Evolutionary conservation across 805 yeast genomes (phyloP).

Genomic region (Vanderwaltozyma yarrowii): DNA sequence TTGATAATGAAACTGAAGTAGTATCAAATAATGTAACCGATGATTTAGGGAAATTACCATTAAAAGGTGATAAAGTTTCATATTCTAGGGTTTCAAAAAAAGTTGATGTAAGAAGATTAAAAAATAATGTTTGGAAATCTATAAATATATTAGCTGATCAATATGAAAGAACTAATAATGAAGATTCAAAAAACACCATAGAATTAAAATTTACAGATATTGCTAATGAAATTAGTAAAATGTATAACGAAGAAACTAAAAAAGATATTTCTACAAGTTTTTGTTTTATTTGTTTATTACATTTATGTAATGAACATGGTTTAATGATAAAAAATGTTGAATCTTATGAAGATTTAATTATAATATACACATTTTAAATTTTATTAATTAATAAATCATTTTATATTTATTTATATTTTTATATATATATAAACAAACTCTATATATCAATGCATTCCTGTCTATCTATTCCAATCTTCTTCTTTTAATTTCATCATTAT

Average conservation of each 20-base stretch:
- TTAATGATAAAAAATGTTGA: slow-evolving; percentile 43
- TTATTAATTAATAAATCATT: not conserved
- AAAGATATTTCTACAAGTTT: slow-evolving; percentile 75
- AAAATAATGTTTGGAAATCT: slow-evolving; percentile 66
- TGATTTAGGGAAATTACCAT: slow-evolving; percentile 7
- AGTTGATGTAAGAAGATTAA: slow-evolving; percentile 64
- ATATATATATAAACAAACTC: not conserved
- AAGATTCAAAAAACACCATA: not conserved
- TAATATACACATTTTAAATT: slow-evolving; percentile 6
- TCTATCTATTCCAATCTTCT: slow-evolving; percentile 24
- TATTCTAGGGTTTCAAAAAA: slow-evolving; percentile 67
- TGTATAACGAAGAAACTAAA: slow-evolving; percentile 46
- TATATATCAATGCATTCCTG: not conserved
- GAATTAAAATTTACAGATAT: slow-evolving; percentile 35
- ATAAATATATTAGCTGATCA: slow-evolving; percentile 23
- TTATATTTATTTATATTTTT: not conserved
- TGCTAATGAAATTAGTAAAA: slow-evolving; percentile 37
- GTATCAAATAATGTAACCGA: slow-evolving; percentile 12
- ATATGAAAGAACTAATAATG: slow-evolving; percentile 4
- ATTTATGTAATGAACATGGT: slow-evolving; percentile 81
- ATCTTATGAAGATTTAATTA: slow-evolving; percentile 22
- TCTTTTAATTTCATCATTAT: slow-evolving; percentile 23
- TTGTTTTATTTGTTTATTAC: slow-evolving; percentile 73
- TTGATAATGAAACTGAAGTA: slow-evolving; percentile 3
- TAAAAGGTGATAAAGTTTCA: slow-evolving; percentile 31